phyloP scores from a whole-genome alignment of 495 filamentous ascomycete species.

The Penicillium parvum region DNA sequence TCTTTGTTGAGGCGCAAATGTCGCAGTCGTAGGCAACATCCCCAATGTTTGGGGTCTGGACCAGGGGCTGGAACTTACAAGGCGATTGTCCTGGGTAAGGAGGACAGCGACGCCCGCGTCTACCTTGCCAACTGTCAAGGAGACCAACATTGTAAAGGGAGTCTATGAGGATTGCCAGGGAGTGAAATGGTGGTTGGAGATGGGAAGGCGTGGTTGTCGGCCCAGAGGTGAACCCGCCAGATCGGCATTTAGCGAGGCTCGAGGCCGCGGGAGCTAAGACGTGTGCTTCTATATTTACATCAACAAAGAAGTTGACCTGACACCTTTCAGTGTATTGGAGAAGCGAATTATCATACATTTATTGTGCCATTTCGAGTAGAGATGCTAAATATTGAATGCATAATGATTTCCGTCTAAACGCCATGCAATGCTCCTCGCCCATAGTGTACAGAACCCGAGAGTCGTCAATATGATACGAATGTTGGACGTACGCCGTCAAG shows the following conservation, averaged over 20 bases:
- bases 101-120: slow-evolving; percentile 97
- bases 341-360: neutral
- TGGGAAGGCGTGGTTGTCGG: slow-evolving; percentile 14
- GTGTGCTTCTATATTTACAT: slow-evolving; percentile 15
- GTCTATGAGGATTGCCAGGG: neutral
- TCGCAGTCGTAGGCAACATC: slow-evolving; percentile 2
- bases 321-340: neutral
- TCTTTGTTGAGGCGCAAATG: neutral
- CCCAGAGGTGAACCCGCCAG: slow-evolving; percentile 27
- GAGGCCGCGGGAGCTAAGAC: slow-evolving; percentile 16
- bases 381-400: slow-evolving; percentile 3
- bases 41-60: slow-evolving; percentile 15
- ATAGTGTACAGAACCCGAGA: slow-evolving; percentile 17
- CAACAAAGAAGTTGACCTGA: neutral
- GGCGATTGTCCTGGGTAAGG: slow-evolving; percentile 91
- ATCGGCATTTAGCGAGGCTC: slow-evolving; percentile 31
- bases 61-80: slow-evolving; percentile 57
- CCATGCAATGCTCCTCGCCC: slow-evolving; percentile 11
- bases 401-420: slow-evolving; percentile 9
- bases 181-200: slow-evolving; percentile 14
- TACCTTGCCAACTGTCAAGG: slow-evolving; percentile 97
- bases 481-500: slow-evolving; percentile 2
- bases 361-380: slow-evolving; percentile 2
- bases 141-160: slow-evolving; percentile 73
- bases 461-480: slow-evolving; percentile 13